Evolutionary conservation across 2,329 filamentous ascomycete genomes (phyloP).

Genomic region (Colletotrichum tabaci): DNA sequence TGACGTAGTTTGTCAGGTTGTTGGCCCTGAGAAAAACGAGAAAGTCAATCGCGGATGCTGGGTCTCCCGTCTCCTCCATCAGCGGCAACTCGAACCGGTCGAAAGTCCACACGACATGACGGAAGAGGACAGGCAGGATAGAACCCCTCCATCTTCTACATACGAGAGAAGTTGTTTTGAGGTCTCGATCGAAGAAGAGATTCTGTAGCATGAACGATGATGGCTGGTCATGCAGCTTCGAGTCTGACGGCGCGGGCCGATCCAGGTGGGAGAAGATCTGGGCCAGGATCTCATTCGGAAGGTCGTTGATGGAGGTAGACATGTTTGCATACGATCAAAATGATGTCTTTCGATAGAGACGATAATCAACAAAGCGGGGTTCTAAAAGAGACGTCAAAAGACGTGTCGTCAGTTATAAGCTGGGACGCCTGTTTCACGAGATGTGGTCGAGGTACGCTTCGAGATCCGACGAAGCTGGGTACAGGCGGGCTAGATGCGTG

Average conservation of each 20-base stretch:
- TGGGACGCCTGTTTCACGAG: constrained; percentile 23
- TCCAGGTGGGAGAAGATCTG: constrained; percentile 71
- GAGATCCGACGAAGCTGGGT: constrained; percentile 10
- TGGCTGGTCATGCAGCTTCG: constrained; percentile 65
- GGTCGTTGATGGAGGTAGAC: constrained; percentile 48
- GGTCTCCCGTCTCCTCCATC: constrained; percentile 45
- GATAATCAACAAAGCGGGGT: too few relatives aligned
- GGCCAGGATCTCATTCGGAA: constrained; percentile 75
- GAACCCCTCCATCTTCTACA: constrained; percentile 68
- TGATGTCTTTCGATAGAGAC: not conserved
- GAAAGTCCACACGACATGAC: constrained; percentile 62
- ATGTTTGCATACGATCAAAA: not conserved
- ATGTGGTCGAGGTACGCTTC: constrained; percentile 29
- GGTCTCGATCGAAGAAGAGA: constrained; percentile 50
- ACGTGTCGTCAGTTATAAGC: not conserved
- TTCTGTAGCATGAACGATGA: constrained; percentile 56
- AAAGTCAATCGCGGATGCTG: constrained; percentile 50
- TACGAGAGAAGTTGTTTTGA: constrained; percentile 71
- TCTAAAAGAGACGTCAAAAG: not conserved
- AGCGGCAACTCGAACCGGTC: constrained; percentile 50
- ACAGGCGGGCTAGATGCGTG: not conserved
- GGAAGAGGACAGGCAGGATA: constrained; percentile 70
- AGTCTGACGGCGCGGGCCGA: constrained; percentile 62
- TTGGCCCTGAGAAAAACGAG: constrained; percentile 57
- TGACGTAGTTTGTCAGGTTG: constrained; percentile 56